Base-by-base conservation (phyloP, 208 protist species). In the Crithidia brevicula region DNA sequence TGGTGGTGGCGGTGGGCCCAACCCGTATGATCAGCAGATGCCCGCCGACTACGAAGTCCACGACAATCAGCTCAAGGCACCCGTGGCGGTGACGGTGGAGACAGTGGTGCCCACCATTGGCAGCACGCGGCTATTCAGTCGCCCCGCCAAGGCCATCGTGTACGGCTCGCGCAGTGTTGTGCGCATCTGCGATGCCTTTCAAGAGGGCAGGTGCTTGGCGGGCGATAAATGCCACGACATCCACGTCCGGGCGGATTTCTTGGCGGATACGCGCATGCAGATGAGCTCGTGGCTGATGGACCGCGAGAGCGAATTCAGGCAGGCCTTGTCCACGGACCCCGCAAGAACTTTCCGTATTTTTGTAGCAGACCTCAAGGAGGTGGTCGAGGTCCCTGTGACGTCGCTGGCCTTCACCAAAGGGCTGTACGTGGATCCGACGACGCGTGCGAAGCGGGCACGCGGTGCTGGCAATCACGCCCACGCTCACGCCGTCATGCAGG, bases 311-410 rank as follows among this genome's bases (percentile, higher is more conserved):
- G 84, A 94, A 45, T 94, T 94, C 70, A 69, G 83, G 58, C 57
- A 77, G n/a, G 76, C 80, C 11, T 46, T 73, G 20, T 43, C 28
- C 22, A 50, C 28, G 0, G 66, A 79, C 60, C 79, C 83, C 16
- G 58, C 59, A 27, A 86, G 82, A 50, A 70, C 76, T 7, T 90
- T 91, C 79, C 81, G 86, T 51, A 79, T 94, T 5, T 94, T 94
- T 25, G 83, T 86, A 42, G 83, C 85, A 3, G 85, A 94, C 59
- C 69, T 94, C 22, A 94, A 94, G 64, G 89, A 94, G 65, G 76
- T 91, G 3, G 82, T 94, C 8, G 83, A 90, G 20, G 86, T 94
- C 10, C 89, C 89, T 2, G 81, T 86, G 53, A 15, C 23, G 7
- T 82, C 79, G 15, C 52, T 94, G 20, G 54, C 72, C 43, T 94